Conservation (phyloP, 768 basidiomycete genomes). For the Rubroboletus pulcherrimus region DNA sequence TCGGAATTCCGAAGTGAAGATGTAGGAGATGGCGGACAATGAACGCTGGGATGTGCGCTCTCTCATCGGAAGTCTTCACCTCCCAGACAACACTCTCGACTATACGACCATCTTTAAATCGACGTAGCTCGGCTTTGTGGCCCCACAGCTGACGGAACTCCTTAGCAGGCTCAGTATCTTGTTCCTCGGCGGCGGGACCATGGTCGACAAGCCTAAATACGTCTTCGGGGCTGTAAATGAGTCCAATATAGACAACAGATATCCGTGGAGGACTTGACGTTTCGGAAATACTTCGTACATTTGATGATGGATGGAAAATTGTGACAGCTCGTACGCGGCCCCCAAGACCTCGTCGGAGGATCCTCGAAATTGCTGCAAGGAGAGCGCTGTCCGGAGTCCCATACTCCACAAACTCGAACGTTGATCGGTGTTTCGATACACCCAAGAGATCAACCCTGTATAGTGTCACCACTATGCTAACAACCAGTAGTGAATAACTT, state of each 20-base stretch:
- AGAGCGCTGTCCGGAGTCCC: constrained; percentile 59
- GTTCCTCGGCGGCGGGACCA: constrained; percentile 73
- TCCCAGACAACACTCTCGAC: constrained; percentile 97
- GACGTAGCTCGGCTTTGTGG: constrained; percentile 81
- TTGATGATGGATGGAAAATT: constrained; percentile 51
- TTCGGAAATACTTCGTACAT: constrained; percentile 47
- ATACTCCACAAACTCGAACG: constrained; percentile 42
- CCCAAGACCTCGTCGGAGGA: constrained; percentile 66
- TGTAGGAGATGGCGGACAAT: constrained; percentile 73
- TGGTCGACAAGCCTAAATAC: constrained; percentile 89
- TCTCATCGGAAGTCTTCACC: constrained; percentile 73
- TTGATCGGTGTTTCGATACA: constrained; percentile 40
- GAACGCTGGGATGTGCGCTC: constrained; percentile 68
- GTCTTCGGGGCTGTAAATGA: constrained; percentile 66
- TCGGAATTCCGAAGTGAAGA: constrained; percentile 68
- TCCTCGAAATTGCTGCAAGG: constrained; percentile 46
- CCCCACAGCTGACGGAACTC: constrained; percentile 90
- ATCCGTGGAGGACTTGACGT: constrained; percentile 50
- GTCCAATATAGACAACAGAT: constrained; percentile 60
- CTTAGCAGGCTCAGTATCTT: constrained; percentile 45
- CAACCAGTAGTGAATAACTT: constrained; percentile 17
- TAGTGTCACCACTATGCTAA: not conserved
- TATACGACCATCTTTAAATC: constrained; percentile 96
- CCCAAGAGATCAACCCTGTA: constrained; percentile 46
- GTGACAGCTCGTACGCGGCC: constrained; percentile 64